phyloP scores from a whole-genome alignment of 257 asterid genomes.

The Plantago elongata region DNA sequence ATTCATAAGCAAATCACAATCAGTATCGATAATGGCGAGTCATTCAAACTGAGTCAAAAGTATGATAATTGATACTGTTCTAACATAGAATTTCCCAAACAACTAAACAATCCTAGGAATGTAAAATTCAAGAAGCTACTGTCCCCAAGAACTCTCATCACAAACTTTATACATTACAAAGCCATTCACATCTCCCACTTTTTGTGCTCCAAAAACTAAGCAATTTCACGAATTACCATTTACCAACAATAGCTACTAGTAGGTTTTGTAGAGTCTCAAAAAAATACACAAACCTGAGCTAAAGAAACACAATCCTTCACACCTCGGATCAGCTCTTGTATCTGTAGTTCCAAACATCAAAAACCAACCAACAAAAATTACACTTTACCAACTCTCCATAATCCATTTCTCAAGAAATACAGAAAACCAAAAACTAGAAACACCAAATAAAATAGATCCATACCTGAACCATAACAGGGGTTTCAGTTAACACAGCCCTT shows the following conservation, averaged over 20 bases:
- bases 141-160: slow-evolving; percentile 29
- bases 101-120: slow-evolving; percentile 19
- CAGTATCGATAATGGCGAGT: not conserved
- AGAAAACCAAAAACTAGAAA: slow-evolving; percentile 8
- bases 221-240: slow-evolving; percentile 16
- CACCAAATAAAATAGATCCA: slow-evolving; percentile 19
- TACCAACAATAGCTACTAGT: not conserved
- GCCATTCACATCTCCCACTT: slow-evolving; percentile 33
- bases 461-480: slow-evolving; percentile 97
- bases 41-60: not conserved
- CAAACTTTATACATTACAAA: slow-evolving; percentile 11
- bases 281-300: slow-evolving; percentile 88
- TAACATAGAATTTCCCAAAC: not conserved
- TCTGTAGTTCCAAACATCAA: slow-evolving; percentile 44
- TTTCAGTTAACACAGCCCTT: slow-evolving; percentile 75
- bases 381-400: slow-evolving; percentile 17
- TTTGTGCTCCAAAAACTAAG: slow-evolving; percentile 29
- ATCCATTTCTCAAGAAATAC: slow-evolving; percentile 8
- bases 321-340: slow-evolving; percentile 81
- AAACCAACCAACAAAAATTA: slow-evolving; percentile 12
- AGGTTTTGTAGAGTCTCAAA: slow-evolving; percentile 12
- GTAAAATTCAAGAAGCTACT: slow-evolving; percentile 26
- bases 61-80: not conserved
- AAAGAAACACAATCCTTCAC: slow-evolving; percentile 71
- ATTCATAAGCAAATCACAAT: slow-evolving; percentile 14